Conservation (phyloP, 2,329 filamentous ascomycete genomes). For the Xylariaceae sp. region DNA sequence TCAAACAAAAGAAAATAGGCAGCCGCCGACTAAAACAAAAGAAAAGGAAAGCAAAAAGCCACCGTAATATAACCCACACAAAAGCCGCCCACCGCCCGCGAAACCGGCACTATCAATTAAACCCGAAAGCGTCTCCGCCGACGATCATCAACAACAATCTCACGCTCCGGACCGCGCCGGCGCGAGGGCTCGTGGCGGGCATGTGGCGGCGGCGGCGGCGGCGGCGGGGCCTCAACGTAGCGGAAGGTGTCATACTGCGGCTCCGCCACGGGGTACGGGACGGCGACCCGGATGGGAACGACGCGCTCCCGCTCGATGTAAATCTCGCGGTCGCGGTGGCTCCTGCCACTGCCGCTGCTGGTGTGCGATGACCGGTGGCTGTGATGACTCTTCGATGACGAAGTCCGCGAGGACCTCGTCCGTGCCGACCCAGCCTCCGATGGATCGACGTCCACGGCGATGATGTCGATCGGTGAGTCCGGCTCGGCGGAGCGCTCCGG, state of each 20-base stretch:
- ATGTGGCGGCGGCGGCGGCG: no score
- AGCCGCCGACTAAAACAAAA: not conserved
- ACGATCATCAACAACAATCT: conserved; percentile 32
- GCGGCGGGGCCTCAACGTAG: conserved; percentile 46
- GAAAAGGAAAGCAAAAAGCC: not conserved
- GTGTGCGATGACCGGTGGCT: conserved; percentile 27
- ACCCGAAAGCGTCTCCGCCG: conserved; percentile 28
- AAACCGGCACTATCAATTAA: conserved; percentile 11
- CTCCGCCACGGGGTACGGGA: conserved; percentile 39
- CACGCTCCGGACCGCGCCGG: conserved; percentile 30
- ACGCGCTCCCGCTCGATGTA: conserved; percentile 48
- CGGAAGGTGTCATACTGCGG: conserved; percentile 45
- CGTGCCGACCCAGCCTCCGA: conserved; percentile 18
- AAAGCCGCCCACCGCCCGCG: no score
- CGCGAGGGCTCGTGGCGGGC: conserved; percentile 31
- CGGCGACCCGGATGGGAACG: conserved; percentile 40
- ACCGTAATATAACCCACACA: no score
- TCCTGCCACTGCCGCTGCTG: conserved; percentile 20
- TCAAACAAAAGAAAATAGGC: no score
- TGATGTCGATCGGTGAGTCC: conserved; percentile 36
- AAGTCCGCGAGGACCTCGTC: conserved; percentile 25
- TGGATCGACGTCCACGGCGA: conserved; percentile 39
- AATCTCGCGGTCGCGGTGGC: conserved; percentile 40
- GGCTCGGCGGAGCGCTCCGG: conserved; percentile 19
- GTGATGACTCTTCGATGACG: conserved; percentile 4